These are phyloP conservation scores for Amaranthus hypochondriacus DNA, from an alignment of 148 eudicot species.

Conservation along the genomic window DNA sequence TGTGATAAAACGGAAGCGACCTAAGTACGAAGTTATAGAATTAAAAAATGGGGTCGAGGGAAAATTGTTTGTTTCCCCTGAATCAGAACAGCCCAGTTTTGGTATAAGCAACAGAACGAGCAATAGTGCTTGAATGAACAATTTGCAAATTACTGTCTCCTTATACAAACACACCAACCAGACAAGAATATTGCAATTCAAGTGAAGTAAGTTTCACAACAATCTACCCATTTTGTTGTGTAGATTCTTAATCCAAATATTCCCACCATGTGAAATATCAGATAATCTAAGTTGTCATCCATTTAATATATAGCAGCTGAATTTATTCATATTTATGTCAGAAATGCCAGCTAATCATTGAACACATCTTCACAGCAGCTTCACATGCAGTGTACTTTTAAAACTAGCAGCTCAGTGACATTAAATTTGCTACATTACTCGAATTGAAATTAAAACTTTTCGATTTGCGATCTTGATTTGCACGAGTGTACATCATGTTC, in stretches of 20 bases:
- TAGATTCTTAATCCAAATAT: background rate
- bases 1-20: too few relatives aligned
- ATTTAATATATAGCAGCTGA: background rate
- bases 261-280: conserved; percentile 7
- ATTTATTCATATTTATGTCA: background rate
- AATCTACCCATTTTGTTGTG: background rate
- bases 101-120: too few relatives aligned
- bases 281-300: background rate
- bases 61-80: too few relatives aligned
- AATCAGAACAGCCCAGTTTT: too few relatives aligned
- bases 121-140: conserved; percentile 1
- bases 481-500: conserved; percentile 11
- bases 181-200: background rate
- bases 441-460: background rate
- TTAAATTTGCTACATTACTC: background rate
- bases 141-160: background rate
- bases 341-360: background rate
- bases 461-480: conserved; percentile 14
- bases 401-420: background rate
- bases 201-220: background rate
- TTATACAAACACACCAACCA: background rate
- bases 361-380: background rate
- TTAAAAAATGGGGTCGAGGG: too few relatives aligned
- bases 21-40: too few relatives aligned
- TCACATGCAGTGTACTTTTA: background rate